Evolutionary conservation across 2,329 filamentous ascomycete genomes (phyloP).

Genomic region (Sporothrix luriei): DNA sequence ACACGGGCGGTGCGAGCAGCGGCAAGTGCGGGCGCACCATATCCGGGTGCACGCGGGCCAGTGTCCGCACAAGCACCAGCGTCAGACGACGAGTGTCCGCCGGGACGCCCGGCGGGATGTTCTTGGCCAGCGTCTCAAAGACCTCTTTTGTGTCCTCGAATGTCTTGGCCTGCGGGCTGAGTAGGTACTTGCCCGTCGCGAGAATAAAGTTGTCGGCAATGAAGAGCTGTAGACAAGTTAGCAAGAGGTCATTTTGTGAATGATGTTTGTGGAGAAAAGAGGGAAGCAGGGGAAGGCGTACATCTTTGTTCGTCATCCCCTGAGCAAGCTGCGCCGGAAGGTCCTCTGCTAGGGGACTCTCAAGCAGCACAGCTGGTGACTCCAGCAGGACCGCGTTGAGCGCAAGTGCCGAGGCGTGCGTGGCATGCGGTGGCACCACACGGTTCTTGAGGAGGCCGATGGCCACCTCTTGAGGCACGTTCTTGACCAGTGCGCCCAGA

Average conservation of each 20-base stretch:
- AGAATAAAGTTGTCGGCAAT: constrained; percentile 87
- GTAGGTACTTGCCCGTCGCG: constrained; percentile 86
- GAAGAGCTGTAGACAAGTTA: constrained; percentile 50
- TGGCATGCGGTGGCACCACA: constrained; percentile 76
- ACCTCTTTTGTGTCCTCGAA: constrained; percentile 79
- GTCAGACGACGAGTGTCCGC: constrained; percentile 82
- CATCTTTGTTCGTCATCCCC: constrained; percentile 73
- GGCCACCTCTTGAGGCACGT: constrained; percentile 73
- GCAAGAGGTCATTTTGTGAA: neutral
- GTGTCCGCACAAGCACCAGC: constrained; percentile 83
- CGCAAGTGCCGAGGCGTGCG: constrained; percentile 76
- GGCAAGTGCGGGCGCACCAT: constrained; percentile 79
- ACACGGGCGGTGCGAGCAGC: constrained; percentile 79
- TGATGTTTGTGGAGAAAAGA: constrained; percentile 35
- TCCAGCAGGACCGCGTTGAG: constrained; percentile 88
- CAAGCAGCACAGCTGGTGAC: constrained; percentile 69
- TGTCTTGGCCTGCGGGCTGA: constrained; percentile 66
- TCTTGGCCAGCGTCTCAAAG: constrained; percentile 73
- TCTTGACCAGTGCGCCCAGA: constrained; percentile 85
- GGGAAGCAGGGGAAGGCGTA: constrained; percentile 42
- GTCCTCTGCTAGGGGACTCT: constrained; percentile 69
- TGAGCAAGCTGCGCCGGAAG: constrained; percentile 75
- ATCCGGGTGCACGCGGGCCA: constrained; percentile 77
- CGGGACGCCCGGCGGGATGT: constrained; percentile 76
- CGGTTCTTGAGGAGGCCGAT: constrained; percentile 64